Evolutionary conservation across 2,329 filamentous ascomycete genomes (phyloP).

Genomic region (Colletotrichum endophyticum): DNA sequence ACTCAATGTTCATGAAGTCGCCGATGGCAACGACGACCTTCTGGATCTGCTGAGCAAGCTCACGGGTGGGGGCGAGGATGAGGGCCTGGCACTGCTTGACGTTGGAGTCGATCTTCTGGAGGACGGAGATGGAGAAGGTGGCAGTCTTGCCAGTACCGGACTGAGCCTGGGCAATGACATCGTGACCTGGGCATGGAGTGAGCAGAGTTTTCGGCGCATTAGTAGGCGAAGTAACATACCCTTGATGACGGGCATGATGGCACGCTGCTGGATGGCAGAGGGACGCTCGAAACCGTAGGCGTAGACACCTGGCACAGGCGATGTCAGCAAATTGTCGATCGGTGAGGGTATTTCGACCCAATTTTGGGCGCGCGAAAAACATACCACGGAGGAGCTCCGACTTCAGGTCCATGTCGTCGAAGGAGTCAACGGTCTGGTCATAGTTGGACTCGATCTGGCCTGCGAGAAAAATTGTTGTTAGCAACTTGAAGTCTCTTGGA

Average conservation of each 20-base stretch:
- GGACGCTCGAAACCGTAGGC: conserved; percentile 99
- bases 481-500: conserved; percentile 21
- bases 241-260: conserved; percentile 99
- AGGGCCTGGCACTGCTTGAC: conserved; percentile 98
- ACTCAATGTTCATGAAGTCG: conserved; percentile 99
- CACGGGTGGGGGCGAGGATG: conserved; percentile 96
- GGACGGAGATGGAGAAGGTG: conserved; percentile 98
- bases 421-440: conserved; percentile 99
- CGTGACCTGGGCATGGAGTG: conserved; percentile 68
- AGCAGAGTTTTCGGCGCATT: conserved; percentile 2
- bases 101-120: conserved; percentile 97
- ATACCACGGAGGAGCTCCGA: conserved; percentile 89
- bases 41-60: conserved; percentile 99
- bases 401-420: conserved; percentile 98
- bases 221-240: conserved; percentile 58
- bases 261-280: conserved; percentile 99
- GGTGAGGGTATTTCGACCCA: conserved; percentile 17
- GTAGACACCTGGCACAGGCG: conserved; percentile 74
- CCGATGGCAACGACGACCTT: conserved; percentile 98
- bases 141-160: conserved; percentile 99
- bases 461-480: conserved; percentile 40
- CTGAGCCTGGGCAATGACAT: conserved; percentile 99
- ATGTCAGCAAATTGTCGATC: not conserved
- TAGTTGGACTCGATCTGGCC: conserved; percentile 99
- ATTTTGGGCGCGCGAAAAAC: conserved; percentile 24